Evolutionary conservation across 2,329 filamentous ascomycete species (phyloP).

Genomic region (Sporothrix schenckii): DNA sequence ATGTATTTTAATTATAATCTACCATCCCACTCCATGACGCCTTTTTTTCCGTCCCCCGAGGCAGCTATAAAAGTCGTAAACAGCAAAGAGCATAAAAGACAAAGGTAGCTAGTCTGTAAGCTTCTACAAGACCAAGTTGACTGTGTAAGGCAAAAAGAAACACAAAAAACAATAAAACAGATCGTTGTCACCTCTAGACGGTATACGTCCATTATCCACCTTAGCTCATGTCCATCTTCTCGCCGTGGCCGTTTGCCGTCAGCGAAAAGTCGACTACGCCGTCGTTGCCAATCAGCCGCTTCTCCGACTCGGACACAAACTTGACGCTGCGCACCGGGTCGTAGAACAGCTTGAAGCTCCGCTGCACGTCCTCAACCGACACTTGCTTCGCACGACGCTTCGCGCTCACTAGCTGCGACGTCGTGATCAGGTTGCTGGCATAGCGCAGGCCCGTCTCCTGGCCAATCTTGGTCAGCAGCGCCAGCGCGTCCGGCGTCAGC

Average conservation of each 20-base stretch:
- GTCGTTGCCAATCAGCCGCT: constrained; percentile 85
- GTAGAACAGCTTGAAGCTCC: constrained; percentile 92
- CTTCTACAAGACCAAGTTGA: background rate
- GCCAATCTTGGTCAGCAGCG: constrained; percentile 92
- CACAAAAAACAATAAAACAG: constrained; percentile 23
- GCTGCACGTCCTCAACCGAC: constrained; percentile 82
- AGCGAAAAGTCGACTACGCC: constrained; percentile 74
- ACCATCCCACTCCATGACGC: constrained; percentile 26
- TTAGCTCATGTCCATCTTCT: constrained; percentile 43
- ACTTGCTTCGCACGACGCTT: constrained; percentile 88
- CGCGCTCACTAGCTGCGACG: constrained; percentile 81
- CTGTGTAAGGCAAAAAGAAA: constrained; percentile 19
- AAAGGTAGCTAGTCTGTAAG: constrained; percentile 1
- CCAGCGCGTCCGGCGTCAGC: constrained; percentile 83
- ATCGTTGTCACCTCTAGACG: constrained; percentile 30
- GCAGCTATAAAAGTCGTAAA: background rate
- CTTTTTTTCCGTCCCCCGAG: constrained; percentile 29
- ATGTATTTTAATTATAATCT: constrained; percentile 14
- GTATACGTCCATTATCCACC: constrained; percentile 25
- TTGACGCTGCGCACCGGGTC: constrained; percentile 85
- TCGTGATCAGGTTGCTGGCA: constrained; percentile 97
- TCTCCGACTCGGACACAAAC: constrained; percentile 88
- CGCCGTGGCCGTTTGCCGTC: constrained; percentile 55
- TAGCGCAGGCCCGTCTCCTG: constrained; percentile 90
- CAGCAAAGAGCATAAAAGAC: constrained; percentile 10